Evolutionary conservation across 2,329 filamentous ascomycete species (phyloP), one percentile per base, ranked within the genome.

Genomic region (Alternaria panax): DNA sequence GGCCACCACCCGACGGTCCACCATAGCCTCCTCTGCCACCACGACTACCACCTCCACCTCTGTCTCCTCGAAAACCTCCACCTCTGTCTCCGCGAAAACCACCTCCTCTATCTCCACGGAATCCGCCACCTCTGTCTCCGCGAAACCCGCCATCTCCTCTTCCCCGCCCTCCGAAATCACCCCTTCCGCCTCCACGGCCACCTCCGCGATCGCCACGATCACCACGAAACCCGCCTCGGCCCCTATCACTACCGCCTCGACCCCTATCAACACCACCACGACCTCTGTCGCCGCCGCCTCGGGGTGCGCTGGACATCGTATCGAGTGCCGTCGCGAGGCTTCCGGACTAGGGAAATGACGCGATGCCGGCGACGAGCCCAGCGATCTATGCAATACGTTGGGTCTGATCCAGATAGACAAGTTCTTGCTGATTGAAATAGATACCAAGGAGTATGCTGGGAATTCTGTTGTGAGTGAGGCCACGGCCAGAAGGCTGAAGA

Each of bases 281-380:
- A 8, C 56, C 56, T 48, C 56, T 42, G 9, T 55, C 50, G 7
- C 54, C 41, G 32, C 57, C 62, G n/a, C 63, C 54, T 43, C 51
- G 22, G 9, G 56, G 42, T 58, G 51, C 51, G 48, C 41, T 32
- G 8, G 56, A 58, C 56, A 58, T 58, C 1, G 12, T 38, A 7
- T 20, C 50, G 51, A 58, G 54, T 50, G 56, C 51, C 51, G 40
- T n/a, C 43, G 36, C 54, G 56, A 58, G 51, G 50, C 50, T 36
- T 54, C 42, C 55, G 55, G 28, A 48, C 55, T 47, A 42, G 22
- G 25, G 14, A 28, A 24, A 42, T 22, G 27, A 24, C 24, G 50
- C 16, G 50, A 36, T 14, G 38, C 20, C 12, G 14, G 14, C 22
- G 34, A 47, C 32, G 27, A 58, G 16, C 18, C 28, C 45, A 18